Percentiles rank a stretch among this genome's conserved stretches.
Conservation (phyloP, 2,329 filamentous ascomycete species). For the Aspergillus proliferans region DNA sequence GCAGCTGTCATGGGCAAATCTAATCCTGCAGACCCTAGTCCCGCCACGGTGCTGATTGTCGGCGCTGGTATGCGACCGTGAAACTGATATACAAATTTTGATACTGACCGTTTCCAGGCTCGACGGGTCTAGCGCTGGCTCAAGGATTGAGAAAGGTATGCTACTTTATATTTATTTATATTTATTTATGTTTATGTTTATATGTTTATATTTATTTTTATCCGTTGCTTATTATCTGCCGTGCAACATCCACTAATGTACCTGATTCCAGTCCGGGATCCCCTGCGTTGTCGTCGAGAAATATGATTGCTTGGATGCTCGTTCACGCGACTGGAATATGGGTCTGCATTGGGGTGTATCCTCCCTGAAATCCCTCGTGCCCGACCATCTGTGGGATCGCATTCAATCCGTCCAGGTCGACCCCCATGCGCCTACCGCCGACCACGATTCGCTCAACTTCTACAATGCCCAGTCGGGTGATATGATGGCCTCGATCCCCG, state of each 20-base stretch:
- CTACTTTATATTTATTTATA: background rate
- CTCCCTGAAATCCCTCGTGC: conserved; percentile 16
- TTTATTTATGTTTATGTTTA: background rate
- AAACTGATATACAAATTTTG: background rate
- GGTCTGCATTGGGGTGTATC: conserved; percentile 26
- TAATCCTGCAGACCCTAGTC: background rate
- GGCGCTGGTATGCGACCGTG: conserved; percentile 10
- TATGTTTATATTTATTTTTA: background rate
- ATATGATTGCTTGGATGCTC: conserved; percentile 11
- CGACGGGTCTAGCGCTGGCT: conserved; percentile 37
- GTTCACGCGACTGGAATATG: conserved; percentile 29
- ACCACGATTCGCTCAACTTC: conserved; percentile 16
- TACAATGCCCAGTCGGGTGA: conserved; percentile 22
- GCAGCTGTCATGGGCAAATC: background rate
- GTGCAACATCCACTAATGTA: background rate
- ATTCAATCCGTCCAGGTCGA: conserved; percentile 24
- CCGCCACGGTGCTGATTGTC: conserved; percentile 9
- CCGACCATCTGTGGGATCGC: conserved; percentile 18
- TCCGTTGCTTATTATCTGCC: background rate
- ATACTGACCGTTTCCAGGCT: conserved; percentile 22
- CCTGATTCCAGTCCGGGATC: conserved; percentile 14
- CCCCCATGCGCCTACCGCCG: conserved; percentile 17
- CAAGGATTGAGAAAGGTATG: conserved; percentile 37
- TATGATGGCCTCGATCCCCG: conserved; percentile 20
- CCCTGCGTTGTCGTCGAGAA: conserved; percentile 22